phyloP scores from a whole-genome alignment of 2,329 filamentous ascomycete species.

The Neonectria coccinea region DNA sequence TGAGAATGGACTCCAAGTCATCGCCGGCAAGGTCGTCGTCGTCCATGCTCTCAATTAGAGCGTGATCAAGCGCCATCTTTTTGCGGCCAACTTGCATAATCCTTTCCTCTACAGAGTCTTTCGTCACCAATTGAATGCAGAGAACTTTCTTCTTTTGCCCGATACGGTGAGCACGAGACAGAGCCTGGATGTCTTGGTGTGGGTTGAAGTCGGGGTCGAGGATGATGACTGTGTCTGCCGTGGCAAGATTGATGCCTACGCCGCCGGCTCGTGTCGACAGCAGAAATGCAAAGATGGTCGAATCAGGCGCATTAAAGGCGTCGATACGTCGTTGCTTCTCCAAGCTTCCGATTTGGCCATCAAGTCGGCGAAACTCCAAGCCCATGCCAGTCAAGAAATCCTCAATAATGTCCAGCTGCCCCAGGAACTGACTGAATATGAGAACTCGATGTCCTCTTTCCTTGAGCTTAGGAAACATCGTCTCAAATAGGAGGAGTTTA shows the following conservation, averaged over 20 bases:
- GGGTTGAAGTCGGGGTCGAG: constrained; percentile 98
- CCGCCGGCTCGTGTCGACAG: constrained; percentile 94
- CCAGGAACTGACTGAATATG: constrained; percentile 95
- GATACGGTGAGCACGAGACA: constrained; percentile 94
- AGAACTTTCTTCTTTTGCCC: constrained; percentile 96
- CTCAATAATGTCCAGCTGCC: constrained; percentile 89
- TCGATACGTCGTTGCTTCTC: constrained; percentile 97
- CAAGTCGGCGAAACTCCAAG: constrained; percentile 81
- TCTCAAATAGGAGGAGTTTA: constrained; percentile 85
- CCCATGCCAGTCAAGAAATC: constrained; percentile 87
- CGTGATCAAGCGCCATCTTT: constrained; percentile 96
- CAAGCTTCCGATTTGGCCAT: constrained; percentile 82
- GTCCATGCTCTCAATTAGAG: constrained; percentile 92
- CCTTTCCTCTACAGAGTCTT: constrained; percentile 89
- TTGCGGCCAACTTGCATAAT: constrained; percentile 96
- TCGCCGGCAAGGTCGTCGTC: constrained; percentile 81
- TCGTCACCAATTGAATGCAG: constrained; percentile 94
- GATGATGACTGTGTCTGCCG: constrained; percentile 97
- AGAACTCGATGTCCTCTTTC: constrained; percentile 90
- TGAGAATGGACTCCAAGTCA: constrained; percentile 88
- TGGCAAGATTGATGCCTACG: constrained; percentile 97
- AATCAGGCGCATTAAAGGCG: constrained; percentile 88
- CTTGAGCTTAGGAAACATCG: constrained; percentile 88
- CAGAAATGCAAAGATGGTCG: constrained; percentile 87
- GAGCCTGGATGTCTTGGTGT: constrained; percentile 95